Conservation (phyloP, 345 rosid genomes). For the Lepidium didymum region DNA sequence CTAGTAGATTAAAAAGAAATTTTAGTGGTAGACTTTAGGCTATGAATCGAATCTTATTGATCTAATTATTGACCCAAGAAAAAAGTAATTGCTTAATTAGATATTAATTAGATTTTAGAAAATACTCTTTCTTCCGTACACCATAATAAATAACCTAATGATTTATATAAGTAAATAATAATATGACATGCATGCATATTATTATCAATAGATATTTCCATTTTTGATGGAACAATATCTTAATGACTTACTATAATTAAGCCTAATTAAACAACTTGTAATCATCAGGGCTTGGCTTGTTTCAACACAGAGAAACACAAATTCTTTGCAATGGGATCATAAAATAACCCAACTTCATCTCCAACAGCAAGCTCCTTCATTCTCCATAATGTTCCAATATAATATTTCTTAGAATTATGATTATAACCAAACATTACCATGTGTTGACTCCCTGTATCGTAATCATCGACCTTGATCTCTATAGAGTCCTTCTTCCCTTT, state of each 20-base stretch:
- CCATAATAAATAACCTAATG: too few relatives aligned
- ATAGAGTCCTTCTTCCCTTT: background rate
- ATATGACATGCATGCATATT: background rate
- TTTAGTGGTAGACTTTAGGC: too few relatives aligned
- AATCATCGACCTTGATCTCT: conserved; percentile 12
- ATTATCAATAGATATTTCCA: background rate
- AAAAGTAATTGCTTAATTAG: too few relatives aligned
- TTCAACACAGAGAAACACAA: conserved; percentile 13
- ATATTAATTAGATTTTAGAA: too few relatives aligned
- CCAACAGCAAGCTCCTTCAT: background rate
- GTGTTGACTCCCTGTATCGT: background rate
- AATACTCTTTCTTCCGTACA: too few relatives aligned
- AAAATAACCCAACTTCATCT: conserved; percentile 11
- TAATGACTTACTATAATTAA: background rate
- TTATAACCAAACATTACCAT: background rate
- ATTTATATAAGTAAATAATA: too few relatives aligned
- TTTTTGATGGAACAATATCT: background rate
- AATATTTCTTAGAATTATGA: background rate
- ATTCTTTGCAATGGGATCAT: conserved; percentile 1
- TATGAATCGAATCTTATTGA: too few relatives aligned
- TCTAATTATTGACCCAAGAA: too few relatives aligned
- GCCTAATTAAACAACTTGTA: background rate
- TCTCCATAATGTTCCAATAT: background rate
- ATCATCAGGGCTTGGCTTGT: background rate
- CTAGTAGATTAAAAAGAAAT: too few relatives aligned